Conservation (phyloP, 192 early-diverging fungal species). For the Backusella mclennaniae region DNA sequence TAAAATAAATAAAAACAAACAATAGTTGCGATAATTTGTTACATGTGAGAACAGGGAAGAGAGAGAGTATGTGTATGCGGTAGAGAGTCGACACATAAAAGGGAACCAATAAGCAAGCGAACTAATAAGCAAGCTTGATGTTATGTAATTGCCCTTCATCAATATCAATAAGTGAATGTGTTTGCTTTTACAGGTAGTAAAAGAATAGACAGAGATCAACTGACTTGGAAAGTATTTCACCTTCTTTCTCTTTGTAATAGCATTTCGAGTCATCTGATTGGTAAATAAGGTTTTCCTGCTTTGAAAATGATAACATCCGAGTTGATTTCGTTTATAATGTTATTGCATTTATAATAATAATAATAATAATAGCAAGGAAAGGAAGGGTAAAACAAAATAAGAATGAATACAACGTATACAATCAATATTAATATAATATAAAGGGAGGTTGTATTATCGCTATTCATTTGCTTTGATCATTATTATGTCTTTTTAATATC, state of each 20-base stretch:
- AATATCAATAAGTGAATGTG: no score
- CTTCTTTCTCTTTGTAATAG: background rate
- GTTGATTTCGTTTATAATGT: background rate
- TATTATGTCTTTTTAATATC: background rate
- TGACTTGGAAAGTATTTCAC: background rate
- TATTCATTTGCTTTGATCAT: background rate
- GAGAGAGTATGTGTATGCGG: no score
- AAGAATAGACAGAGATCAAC: no score
- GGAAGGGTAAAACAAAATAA: background rate
- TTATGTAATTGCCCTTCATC: no score
- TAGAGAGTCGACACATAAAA: background rate
- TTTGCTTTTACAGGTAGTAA: no score
- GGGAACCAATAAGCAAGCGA: background rate
- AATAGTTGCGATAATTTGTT: background rate
- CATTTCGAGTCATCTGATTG: background rate
- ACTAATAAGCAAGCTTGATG: background rate
- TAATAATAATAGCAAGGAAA: background rate
- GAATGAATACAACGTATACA: background rate
- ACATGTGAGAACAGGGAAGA: background rate
- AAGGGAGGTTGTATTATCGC: background rate
- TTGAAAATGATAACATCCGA: background rate
- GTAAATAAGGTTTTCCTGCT: conserved; percentile 3
- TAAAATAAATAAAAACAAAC: background rate
- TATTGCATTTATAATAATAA: background rate
- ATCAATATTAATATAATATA: background rate